phyloP scores from a whole-genome alignment of 768 basidiomycete genomes.

The Pisolithus tinctorius region DNA sequence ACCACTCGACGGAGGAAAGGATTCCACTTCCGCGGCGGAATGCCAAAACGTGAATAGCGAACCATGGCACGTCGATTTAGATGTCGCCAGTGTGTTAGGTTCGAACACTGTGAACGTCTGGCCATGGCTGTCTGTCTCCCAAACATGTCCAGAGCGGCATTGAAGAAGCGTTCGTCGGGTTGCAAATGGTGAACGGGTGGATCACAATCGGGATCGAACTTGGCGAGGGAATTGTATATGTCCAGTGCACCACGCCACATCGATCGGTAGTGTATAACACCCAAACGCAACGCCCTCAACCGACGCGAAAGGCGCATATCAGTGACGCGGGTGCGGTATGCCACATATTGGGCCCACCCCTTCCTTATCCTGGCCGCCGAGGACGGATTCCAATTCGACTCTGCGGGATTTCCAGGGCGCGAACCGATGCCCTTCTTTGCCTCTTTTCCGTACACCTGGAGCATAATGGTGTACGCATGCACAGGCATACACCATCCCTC shows the following conservation, averaged over 20 bases:
- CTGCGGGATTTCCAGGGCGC: conserved; percentile 7
- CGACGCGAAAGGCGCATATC: conserved; percentile 19
- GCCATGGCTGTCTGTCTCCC: conserved; percentile 16
- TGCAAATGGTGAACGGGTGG: conserved; percentile 30
- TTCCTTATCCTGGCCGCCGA: conserved; percentile 16
- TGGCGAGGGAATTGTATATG: conserved; percentile 18
- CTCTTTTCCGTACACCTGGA: conserved; percentile 50
- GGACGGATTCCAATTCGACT: conserved; percentile 13
- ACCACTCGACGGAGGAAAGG: conserved; percentile 31
- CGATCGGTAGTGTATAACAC: conserved; percentile 27
- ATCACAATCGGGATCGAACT: conserved; percentile 17
- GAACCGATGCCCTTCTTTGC: conserved; percentile 25
- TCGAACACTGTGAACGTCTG: conserved; percentile 10
- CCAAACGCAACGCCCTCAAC: conserved; percentile 24
- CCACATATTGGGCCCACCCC: conserved; percentile 33
- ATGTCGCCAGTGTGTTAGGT: conserved; percentile 24
- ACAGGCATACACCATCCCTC: conserved; percentile 61
- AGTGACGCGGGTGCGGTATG: conserved; percentile 15
- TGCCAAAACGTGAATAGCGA: conserved; percentile 23
- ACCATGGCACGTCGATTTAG: conserved; percentile 21
- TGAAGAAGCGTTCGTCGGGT: conserved; percentile 65
- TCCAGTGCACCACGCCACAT: conserved; percentile 29
- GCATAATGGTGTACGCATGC: conserved; percentile 66
- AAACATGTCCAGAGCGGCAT: conserved; percentile 47
- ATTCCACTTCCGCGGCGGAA: conserved; percentile 22